A percentile compares a stretch with the other conserved stretches of the same genome.
These are phyloP conservation scores for Xylariomycetidae sp. DNA, from an alignment of 2,329 filamentous ascomycete genomes.

Conservation along the genomic window DNA sequence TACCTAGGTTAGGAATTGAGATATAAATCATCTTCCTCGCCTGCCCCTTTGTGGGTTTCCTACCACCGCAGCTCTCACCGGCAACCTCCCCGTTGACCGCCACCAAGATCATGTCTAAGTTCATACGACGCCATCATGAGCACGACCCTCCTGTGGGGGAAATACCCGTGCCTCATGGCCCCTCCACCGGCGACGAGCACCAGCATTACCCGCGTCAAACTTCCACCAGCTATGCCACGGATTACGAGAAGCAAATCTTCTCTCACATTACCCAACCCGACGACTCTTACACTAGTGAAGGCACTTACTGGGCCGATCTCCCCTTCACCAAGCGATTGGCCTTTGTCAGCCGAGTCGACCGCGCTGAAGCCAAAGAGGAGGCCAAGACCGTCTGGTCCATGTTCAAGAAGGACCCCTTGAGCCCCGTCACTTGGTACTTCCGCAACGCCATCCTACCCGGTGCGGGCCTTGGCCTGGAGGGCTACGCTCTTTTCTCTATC, in stretches of 20 bases:
- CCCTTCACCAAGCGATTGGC: conserved; percentile 60
- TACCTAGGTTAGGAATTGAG: too few species aligned
- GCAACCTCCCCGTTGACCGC: background rate
- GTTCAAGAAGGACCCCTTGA: conserved; percentile 81
- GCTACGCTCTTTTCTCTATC: conserved; percentile 95
- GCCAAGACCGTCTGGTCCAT: conserved; percentile 62
- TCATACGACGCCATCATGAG: conserved; percentile 32
- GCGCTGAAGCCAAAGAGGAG: conserved; percentile 63
- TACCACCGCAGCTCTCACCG: background rate
- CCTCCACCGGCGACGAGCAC: conserved; percentile 42
- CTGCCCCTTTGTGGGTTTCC: too few species aligned
- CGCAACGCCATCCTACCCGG: conserved; percentile 88
- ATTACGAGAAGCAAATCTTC: conserved; percentile 58
- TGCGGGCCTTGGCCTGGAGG: conserved; percentile 86
- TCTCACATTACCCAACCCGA: conserved; percentile 77
- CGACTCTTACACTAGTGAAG: conserved; percentile 76
- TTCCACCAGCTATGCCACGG: conserved; percentile 34
- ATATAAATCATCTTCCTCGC: too few species aligned
- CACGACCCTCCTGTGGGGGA: conserved; percentile 41
- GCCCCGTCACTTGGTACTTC: conserved; percentile 80
- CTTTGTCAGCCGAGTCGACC: conserved; percentile 73
- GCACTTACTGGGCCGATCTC: conserved; percentile 90
- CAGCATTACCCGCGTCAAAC: conserved; percentile 37
- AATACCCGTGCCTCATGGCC: conserved; percentile 51
- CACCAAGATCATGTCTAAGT: conserved; percentile 26